Conservation (phyloP, 2,329 filamentous ascomycete genomes). For the Nothophaeocryptopus gaeumannii region DNA sequence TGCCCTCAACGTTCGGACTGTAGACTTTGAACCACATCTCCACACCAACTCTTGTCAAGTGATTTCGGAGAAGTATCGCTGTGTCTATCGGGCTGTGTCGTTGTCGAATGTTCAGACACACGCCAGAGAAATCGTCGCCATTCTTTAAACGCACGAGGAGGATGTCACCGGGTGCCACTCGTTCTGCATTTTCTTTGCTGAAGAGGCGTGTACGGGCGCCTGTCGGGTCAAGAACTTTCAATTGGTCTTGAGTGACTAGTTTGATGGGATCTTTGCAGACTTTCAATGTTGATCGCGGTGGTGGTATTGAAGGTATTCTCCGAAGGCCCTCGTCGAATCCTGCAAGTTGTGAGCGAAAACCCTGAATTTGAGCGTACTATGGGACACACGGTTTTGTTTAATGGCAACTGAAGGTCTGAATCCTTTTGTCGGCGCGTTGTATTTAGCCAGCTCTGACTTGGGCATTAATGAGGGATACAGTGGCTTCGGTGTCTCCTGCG, state of each 20-base stretch:
- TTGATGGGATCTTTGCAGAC: conserved; percentile 66
- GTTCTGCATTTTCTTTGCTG: conserved; percentile 70
- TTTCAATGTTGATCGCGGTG: conserved; percentile 55
- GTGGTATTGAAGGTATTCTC: conserved; percentile 41
- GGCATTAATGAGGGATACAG: conserved; percentile 48
- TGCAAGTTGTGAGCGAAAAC: conserved; percentile 5
- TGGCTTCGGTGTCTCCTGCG: conserved; percentile 40
- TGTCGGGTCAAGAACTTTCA: conserved; percentile 75
- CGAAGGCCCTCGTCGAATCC: conserved; percentile 32
- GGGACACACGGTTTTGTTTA: conserved; percentile 34
- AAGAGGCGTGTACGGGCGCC: conserved; percentile 81
- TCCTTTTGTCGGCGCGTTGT: conserved; percentile 26
- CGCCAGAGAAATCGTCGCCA: conserved; percentile 85
- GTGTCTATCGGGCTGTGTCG: conserved; percentile 74
- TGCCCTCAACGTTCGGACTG: conserved; percentile 80
- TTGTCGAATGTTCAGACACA: conserved; percentile 80
- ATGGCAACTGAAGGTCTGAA: conserved; percentile 34
- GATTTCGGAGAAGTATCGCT: conserved; percentile 78
- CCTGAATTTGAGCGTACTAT: not conserved
- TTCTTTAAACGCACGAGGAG: conserved; percentile 82
- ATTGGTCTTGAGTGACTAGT: conserved; percentile 65
- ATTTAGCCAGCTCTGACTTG: conserved; percentile 13
- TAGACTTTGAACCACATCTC: conserved; percentile 99
- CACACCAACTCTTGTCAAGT: conserved; percentile 80
- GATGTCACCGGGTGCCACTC: conserved; percentile 82